Conservation (phyloP, 108 stramenopile genomes). For the Pseudonitzschia multiseries region DNA sequence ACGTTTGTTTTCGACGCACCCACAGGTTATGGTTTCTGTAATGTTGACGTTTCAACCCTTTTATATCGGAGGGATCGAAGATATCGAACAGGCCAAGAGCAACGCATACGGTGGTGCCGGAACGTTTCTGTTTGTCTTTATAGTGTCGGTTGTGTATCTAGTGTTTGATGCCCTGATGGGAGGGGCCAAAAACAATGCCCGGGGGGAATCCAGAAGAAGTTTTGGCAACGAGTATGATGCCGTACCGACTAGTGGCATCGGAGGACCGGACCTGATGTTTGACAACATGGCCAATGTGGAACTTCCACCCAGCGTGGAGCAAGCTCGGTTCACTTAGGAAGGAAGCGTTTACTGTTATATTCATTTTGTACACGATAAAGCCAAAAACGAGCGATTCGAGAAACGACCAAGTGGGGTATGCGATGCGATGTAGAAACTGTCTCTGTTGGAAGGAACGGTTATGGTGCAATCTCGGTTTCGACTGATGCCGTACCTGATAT, state of each 20-base stretch:
- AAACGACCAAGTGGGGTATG: too few relatives aligned
- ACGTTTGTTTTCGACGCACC: background rate
- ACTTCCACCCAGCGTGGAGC: slow-evolving; percentile 5
- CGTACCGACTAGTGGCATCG: slow-evolving; percentile 1
- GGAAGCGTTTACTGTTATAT: background rate
- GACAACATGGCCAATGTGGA: slow-evolving; percentile 4
- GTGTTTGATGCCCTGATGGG: slow-evolving; percentile 4
- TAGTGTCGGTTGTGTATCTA: slow-evolving; percentile 32
- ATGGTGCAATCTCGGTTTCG: too few relatives aligned
- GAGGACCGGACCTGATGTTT: slow-evolving; percentile 1
- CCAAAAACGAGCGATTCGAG: too few relatives aligned
- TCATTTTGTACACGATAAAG: too few relatives aligned
- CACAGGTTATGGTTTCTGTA: slow-evolving; percentile 58
- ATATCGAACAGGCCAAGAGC: slow-evolving; percentile 59
- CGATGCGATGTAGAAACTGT: too few relatives aligned
- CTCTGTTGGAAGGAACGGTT: too few relatives aligned
- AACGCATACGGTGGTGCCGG: slow-evolving; percentile 82
- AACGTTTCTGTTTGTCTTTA: slow-evolving; percentile 73
- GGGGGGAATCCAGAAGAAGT: background rate
- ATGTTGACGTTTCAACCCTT: slow-evolving; percentile 76
- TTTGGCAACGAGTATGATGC: background rate
- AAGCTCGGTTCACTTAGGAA: slow-evolving; percentile 10
- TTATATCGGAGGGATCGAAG: slow-evolving; percentile 77
- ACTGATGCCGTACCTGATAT: too few relatives aligned
- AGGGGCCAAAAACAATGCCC: background rate